A percentile compares a stretch with the other conserved stretches of the same genome.
Evolutionary conservation across 768 basidiomycete genomes (phyloP).

Genomic region (Glaciozyma martinii): DNA sequence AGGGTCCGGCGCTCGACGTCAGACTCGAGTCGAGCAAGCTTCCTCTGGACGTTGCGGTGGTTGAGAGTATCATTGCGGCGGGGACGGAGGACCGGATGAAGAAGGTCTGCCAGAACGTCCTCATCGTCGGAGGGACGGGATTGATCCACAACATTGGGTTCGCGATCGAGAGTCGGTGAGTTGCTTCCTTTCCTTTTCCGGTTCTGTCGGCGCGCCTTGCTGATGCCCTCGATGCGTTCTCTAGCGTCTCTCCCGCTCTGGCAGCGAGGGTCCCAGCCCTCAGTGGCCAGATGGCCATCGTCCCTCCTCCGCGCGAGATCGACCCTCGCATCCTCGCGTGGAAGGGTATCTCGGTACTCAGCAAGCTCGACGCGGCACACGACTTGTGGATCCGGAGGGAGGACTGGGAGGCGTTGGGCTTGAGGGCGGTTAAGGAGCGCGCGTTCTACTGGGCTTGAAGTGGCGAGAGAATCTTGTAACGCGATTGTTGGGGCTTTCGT

Average conservation of each 20-base stretch:
- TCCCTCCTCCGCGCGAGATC: slow-evolving; percentile 88
- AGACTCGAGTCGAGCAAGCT: slow-evolving; percentile 77
- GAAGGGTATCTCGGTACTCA: slow-evolving; percentile 89
- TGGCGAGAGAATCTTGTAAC: too few relatives aligned
- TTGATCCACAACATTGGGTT: slow-evolving; percentile 72
- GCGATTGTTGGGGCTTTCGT: too few relatives aligned
- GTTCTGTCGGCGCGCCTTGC: background rate
- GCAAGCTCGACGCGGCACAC: slow-evolving; percentile 77
- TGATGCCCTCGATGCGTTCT: background rate
- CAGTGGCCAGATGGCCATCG: slow-evolving; percentile 61
- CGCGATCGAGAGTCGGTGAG: slow-evolving; percentile 76
- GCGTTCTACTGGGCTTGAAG: slow-evolving; percentile 32
- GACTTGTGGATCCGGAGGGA: slow-evolving; percentile 80
- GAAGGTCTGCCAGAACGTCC: slow-evolving; percentile 75
- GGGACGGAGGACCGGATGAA: slow-evolving; percentile 82
- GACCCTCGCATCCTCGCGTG: slow-evolving; percentile 83
- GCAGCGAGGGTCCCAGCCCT: slow-evolving; percentile 41
- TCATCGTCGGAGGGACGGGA: slow-evolving; percentile 78
- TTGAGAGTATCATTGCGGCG: slow-evolving; percentile 79
- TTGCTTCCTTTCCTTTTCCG: background rate
- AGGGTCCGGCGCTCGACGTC: slow-evolving; percentile 48
- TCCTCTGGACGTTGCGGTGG: slow-evolving; percentile 84
- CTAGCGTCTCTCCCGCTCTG: slow-evolving; percentile 61
- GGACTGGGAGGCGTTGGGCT: slow-evolving; percentile 56
- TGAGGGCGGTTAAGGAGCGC: slow-evolving; percentile 41